Evolutionary conservation across 2,329 filamentous ascomycete species (phyloP).

Genomic region (Exophiala mesophila): DNA sequence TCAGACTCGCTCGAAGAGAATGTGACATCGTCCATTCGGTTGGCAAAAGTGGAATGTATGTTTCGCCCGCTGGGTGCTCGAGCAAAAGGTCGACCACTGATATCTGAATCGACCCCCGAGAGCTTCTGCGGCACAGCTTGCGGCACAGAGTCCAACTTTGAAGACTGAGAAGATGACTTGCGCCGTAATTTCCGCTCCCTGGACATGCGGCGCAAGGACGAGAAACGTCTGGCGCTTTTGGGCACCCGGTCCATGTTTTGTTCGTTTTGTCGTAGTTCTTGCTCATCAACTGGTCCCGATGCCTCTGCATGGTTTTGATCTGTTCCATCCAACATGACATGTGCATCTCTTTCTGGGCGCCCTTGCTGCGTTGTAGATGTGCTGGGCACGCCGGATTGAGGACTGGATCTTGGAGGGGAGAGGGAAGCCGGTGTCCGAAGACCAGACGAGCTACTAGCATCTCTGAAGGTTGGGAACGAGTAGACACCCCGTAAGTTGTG

Average conservation of each 20-base stretch:
- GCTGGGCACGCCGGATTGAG: background rate
- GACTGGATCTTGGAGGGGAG: background rate
- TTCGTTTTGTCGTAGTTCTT: constrained; percentile 17
- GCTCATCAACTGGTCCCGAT: constrained; percentile 21
- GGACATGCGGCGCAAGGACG: constrained; percentile 29
- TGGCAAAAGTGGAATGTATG: constrained; percentile 13
- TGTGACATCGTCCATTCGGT: constrained; percentile 5
- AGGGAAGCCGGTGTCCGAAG: constrained; percentile 2
- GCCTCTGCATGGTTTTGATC: background rate
- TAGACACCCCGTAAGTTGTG: constrained; percentile 17
- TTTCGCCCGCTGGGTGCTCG: constrained; percentile 34
- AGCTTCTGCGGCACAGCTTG: constrained; percentile 2
- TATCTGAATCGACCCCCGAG: constrained; percentile 30
- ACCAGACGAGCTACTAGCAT: constrained; percentile 2
- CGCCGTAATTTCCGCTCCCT: constrained; percentile 30
- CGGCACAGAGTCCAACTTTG: background rate
- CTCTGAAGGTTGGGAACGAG: constrained; percentile 22
- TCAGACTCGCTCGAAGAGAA: constrained; percentile 11
- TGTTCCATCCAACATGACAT: constrained; percentile 20
- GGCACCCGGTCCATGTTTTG: constrained; percentile 16
- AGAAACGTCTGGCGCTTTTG: constrained; percentile 33
- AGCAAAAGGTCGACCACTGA: constrained; percentile 47
- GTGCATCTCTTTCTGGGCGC: constrained; percentile 4
- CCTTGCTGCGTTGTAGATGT: background rate
- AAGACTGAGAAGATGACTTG: constrained; percentile 24